A percentile compares a stretch with the other conserved stretches of the same genome.
Conservation (phyloP, 2,329 filamentous ascomycete genomes). For the Neonectria punicea region DNA sequence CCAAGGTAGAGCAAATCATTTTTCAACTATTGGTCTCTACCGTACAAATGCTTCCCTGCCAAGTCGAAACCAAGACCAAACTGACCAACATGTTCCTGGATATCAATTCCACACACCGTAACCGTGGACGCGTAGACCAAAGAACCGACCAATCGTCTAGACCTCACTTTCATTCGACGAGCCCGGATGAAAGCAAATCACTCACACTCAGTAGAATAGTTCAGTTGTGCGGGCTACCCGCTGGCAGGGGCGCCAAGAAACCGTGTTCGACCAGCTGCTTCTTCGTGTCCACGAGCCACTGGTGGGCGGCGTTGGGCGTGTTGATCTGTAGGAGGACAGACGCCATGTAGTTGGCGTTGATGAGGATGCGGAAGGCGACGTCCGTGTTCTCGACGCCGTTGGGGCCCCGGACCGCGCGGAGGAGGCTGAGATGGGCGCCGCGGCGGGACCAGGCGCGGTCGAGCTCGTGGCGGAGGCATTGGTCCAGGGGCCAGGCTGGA, state of each 20-base stretch:
- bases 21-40: not conserved
- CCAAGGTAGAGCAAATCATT: not conserved
- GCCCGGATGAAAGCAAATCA: not conserved
- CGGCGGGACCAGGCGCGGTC: conserved; percentile 19
- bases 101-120: not conserved
- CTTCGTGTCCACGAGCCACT: conserved; percentile 11
- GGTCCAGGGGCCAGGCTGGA: conserved; percentile 9
- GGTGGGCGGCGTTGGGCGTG: conserved; percentile 4
- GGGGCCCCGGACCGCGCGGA: not conserved
- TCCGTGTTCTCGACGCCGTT: not conserved
- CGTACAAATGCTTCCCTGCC: not conserved
- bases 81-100: not conserved
- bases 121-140: not conserved
- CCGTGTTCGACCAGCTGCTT: conserved; percentile 6
- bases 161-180: not conserved
- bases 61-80: not conserved
- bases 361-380: conserved; percentile 10
- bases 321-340: conserved; percentile 13
- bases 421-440: conserved; percentile 1
- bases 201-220: not conserved
- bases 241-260: not conserved
- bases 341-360: conserved; percentile 10
- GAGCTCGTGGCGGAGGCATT: conserved; percentile 21
- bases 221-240: not conserved
- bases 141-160: not conserved